Base-by-base conservation (phyloP, 257 asterid genomes). In the Osmanthus fragrans region DNA sequence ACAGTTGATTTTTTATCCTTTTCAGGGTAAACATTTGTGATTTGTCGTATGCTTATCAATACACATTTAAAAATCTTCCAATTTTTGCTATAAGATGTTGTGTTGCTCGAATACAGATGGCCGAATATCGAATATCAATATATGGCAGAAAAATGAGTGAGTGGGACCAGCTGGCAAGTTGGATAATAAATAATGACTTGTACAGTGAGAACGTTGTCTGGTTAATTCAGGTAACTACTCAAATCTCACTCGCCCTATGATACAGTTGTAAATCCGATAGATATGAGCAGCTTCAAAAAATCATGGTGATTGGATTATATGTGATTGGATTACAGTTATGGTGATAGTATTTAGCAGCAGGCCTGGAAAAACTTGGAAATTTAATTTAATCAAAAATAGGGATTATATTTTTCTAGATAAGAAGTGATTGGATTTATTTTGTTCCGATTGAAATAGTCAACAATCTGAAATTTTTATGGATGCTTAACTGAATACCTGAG, bases 81-180 rank as follows among this genome's bases (percentile, higher is more conserved):
- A 15, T 47, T 47, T 47, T 47, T 63, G 71, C 73, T 11, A 75
- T 47, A 47, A 47, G 56, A 47, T 47, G 49, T 58, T 72, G 39
- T 74, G 78, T 82, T 67, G 60, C 85, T 77, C 76, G 78, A 81
- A 49, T 87, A 65, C 92, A 94, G 99, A 92, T 94, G 99, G 97
- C 99, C 81, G 99, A 94, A 85, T 94, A 94, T 80, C 86, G 99
- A 81, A 77, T 92, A 56, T 94, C 99, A 30, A 92, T 94, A 73
- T 92, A 94, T 81, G 99, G 99, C 74, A 89, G 99, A 84, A 94
- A 94, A 89, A 89, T 86, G 96, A 92, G 99, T 54, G 99, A 92
- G 85, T 92, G 97, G 99, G 99, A 94, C 82, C 97, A 92, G 85
- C 85, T 92, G 73, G 99, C 97, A 30, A 94, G 99, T 86, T 94